These are phyloP conservation scores for Ceratocystis cubensis DNA, from an alignment of 2,329 filamentous ascomycete genomes.

Conservation along the genomic window DNA sequence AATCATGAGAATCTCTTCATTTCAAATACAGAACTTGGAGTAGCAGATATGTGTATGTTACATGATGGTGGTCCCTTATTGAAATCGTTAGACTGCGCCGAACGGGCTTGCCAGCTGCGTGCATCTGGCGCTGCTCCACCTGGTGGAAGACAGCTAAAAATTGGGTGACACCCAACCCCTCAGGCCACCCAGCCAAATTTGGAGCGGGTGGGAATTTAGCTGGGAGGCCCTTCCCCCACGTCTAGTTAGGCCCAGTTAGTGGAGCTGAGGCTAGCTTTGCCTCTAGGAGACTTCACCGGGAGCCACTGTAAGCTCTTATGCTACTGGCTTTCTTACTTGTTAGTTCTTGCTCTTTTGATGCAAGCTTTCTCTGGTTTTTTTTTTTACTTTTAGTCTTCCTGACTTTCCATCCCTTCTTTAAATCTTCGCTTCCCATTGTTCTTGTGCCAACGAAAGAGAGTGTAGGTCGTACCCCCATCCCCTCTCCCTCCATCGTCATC, in stretches of 20 bases:
- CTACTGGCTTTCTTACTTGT: background rate
- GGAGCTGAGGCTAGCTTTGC: background rate
- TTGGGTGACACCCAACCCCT: background rate
- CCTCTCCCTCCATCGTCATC: background rate
- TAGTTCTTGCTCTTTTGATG: too few species aligned
- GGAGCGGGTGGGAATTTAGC: background rate
- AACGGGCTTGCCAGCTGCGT: background rate
- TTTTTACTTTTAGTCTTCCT: background rate
- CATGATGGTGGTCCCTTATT: background rate
- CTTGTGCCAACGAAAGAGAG: too few species aligned
- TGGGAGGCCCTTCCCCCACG: background rate
- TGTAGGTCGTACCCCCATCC: background rate
- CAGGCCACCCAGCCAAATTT: constrained; percentile 6
- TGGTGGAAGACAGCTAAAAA: background rate
- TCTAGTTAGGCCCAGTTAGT: background rate
- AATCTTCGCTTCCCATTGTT: background rate
- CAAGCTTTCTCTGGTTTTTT: background rate
- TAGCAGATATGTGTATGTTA: background rate
- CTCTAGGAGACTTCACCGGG: background rate
- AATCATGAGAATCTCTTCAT: background rate
- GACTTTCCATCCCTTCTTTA: background rate
- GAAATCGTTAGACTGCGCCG: background rate
- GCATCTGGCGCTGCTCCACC: background rate
- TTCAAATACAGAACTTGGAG: background rate
- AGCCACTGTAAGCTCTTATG: background rate